Conservation (phyloP, 116 monocot species). For the Dioscorea cayenensis region DNA sequence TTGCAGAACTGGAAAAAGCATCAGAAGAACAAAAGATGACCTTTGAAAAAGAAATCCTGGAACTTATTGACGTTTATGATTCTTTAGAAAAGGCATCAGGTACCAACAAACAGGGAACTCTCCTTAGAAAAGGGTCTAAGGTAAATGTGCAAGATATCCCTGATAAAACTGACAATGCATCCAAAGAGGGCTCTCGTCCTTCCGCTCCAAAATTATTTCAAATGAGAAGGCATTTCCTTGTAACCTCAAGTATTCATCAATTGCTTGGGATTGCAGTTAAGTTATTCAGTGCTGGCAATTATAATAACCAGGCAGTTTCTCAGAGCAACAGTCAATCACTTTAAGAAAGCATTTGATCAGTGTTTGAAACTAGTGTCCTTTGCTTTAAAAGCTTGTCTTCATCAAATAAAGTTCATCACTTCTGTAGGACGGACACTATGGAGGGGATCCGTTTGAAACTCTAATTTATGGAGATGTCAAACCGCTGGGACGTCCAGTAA, state of each 20-base stretch:
- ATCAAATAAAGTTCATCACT: slow-evolving; percentile 48
- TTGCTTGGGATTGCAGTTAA: slow-evolving; percentile 36
- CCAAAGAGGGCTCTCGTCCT: slow-evolving; percentile 11
- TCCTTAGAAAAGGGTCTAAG: slow-evolving; percentile 22
- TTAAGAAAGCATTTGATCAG: slow-evolving; percentile 22
- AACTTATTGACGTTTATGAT: slow-evolving; percentile 38
- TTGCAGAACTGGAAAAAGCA: slow-evolving; percentile 62
- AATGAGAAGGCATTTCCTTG: slow-evolving; percentile 47
- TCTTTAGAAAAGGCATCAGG: slow-evolving; percentile 40
- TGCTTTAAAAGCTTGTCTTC: slow-evolving; percentile 53
- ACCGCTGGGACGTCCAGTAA: slow-evolving; percentile 45
- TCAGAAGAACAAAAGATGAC: slow-evolving; percentile 22
- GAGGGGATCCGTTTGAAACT: slow-evolving; percentile 28
- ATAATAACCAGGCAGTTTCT: slow-evolving; percentile 11
- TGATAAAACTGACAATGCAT: slow-evolving; percentile 10
- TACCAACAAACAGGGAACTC: slow-evolving; percentile 15
- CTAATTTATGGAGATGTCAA: slow-evolving; percentile 56
- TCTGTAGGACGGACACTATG: slow-evolving; percentile 4
- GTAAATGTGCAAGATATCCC: slow-evolving; percentile 10
- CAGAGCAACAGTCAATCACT: slow-evolving; percentile 34
- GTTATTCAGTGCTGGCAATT: slow-evolving; percentile 7
- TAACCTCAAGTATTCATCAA: slow-evolving; percentile 50
- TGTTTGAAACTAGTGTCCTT: slow-evolving; percentile 49
- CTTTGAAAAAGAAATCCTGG: slow-evolving; percentile 67
- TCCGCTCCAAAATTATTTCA: slow-evolving; percentile 27